Evolutionary conservation across 495 filamentous ascomycete species (phyloP), one percentile per base, ranked within the genome.

Genomic region (Cercophora newfieldiana): DNA sequence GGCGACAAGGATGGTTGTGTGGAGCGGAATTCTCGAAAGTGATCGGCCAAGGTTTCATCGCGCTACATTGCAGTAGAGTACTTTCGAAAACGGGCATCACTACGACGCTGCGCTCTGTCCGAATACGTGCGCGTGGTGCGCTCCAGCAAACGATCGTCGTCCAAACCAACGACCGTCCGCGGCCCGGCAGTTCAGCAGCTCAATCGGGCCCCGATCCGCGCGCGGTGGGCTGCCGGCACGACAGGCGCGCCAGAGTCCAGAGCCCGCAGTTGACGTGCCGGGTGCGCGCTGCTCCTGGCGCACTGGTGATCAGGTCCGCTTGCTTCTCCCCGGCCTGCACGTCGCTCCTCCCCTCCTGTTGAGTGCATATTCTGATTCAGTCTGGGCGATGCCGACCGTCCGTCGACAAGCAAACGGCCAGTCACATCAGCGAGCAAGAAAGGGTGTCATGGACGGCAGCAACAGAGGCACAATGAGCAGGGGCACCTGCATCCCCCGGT

Each of bases 31-130:
- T 54, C 26, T 63, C 49, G 61, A 44, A 63, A 44, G 50, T 33
- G 61, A 63, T 63, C 49, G 48, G 3, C 30, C 61, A 63, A 48
- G 61, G 61, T 63, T 63, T 63, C 61, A 63, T 63, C 26, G 61
- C 61, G 61, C 49, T 31, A 63, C 61, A 63, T 63, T 63, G 61
- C 49, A 54, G 26, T 63, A 54, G 22, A 26, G n/a, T 61, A 2
- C 48, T 54, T 53, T 31, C 25, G n/a, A 8, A 57, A n/a, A 12
- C n/a, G n/a, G 60, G 60, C 10, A 48, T 63, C 49, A 8, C 14
- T 54, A n/a, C 60, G 25, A 53, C 48, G 61, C 29, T 63, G 30
- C 61, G 2, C n/a, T 24, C 48, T 22, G 50, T 50, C 60, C 60
- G 26, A 62, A 62, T 49, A 53, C 47, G 61, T 29, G 28, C 26